phyloP scores from a whole-genome alignment of 2,329 filamentous ascomycete genomes.

The Hyphodiscus sp. region DNA sequence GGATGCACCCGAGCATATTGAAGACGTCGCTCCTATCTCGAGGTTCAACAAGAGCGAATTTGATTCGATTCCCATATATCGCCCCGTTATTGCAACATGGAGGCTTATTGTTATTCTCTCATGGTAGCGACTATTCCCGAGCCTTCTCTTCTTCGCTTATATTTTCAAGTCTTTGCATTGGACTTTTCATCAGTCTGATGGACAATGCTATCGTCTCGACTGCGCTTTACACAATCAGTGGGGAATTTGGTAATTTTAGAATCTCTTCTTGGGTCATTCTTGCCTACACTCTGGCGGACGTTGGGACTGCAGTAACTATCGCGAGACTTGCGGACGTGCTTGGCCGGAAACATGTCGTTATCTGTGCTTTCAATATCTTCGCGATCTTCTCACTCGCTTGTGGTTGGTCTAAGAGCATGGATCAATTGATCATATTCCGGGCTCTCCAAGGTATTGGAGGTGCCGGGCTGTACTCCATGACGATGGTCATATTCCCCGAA shows the following conservation, averaged over 20 bases:
- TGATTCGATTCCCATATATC: too few species aligned
- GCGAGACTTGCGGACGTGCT: conserved; percentile 3
- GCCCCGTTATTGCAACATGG: too few species aligned
- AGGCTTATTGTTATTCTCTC: too few species aligned
- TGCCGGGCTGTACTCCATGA: conserved; percentile 38
- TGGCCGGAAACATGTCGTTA: conserved; percentile 1
- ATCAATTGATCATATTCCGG: conserved; percentile 5
- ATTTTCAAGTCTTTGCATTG: not conserved
- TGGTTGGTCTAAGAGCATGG: conserved; percentile 1
- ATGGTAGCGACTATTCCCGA: too few species aligned
- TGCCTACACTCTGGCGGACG: not conserved
- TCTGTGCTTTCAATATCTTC: conserved; percentile 2
- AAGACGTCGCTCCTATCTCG: too few species aligned
- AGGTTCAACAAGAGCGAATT: too few species aligned
- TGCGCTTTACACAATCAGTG: conserved; percentile 25
- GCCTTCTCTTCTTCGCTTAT: too few species aligned
- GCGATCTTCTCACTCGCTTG: conserved; percentile 5
- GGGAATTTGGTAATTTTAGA: not conserved
- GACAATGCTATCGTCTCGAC: conserved; percentile 26
- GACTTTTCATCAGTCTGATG: conserved; percentile 26
- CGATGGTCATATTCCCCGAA: conserved; percentile 43
- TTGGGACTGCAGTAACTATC: conserved; percentile 4
- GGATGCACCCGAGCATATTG: too few species aligned
- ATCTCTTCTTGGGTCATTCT: not conserved
- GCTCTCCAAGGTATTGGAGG: conserved; percentile 37